Base-by-base conservation (phyloP, 805 yeast species). In the Komagataella kurtzmanii region DNA sequence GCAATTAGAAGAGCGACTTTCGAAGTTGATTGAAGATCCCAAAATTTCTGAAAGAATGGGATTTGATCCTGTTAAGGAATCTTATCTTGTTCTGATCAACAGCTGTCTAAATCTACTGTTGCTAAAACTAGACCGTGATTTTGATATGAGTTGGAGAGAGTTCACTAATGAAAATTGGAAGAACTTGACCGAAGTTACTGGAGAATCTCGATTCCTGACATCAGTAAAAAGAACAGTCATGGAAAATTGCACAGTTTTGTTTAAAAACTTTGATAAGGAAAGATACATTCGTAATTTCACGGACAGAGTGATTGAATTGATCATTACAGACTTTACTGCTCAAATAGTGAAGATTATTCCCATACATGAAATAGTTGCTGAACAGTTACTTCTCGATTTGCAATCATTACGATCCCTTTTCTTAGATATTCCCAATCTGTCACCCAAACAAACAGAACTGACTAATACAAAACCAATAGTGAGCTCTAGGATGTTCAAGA, bases 61-160 rank as follows among this genome's bases (percentile, higher is more conserved):
- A 14, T 83, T 88, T 57, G 85, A 79, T 12, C 59, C 61, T 1
- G 76, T 77, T n/a, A 76, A 75, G 52, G 80, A 79, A 48, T 62
- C 72, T 1, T 88, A 79, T 61, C 71, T 79, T 30, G 76, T 74
- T 49, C 59, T 83, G 17, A 77, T 88, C 50, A 79, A 80, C 54
- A 70, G 71, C 44, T 76, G 86, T 24, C 74, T 85, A 18, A 73
- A 73, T 18, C 62, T 75, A 10, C 64, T 89, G 18, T 70, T 85
- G 23, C 65, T 66, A 21, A 81, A 85, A 56, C 74, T 86, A 18
- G 77, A 79, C 17, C 60, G 67, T 21, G 89, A 86, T 56, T 65
- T 83, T 49, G 80, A 78, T 24, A 76, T 81, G 52, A 76, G 84
- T 4, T 90, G 96, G 95, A 74, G 93, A 56, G 96, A 88, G 59